Base-by-base conservation (phyloP, 208 protist species). In the Trypanosoma congolense region DNA sequence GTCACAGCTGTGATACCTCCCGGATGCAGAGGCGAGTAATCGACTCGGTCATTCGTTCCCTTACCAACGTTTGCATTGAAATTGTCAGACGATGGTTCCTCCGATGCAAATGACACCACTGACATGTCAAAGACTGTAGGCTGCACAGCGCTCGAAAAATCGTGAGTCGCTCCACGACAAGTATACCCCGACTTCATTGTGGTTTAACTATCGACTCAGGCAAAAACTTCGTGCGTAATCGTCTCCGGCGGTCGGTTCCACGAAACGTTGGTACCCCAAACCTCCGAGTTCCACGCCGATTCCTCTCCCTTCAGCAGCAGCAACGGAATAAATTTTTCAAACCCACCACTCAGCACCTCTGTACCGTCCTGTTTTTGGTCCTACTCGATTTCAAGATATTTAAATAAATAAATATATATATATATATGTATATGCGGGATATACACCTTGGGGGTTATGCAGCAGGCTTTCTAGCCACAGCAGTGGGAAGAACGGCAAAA, bases 341-440 rank as follows among this genome's bases (percentile, higher is more conserved):
- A n/a, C n/a, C n/a, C n/a, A n/a, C n/a, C n/a, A n/a, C n/a, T n/a
- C n/a, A n/a, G n/a, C n/a, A n/a, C n/a, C n/a, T n/a, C n/a, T n/a
- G n/a, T n/a, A n/a, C n/a, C n/a, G n/a, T n/a, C n/a, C n/a, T n/a
- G n/a, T n/a, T n/a, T n/a, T n/a, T n/a, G n/a, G n/a, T n/a, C n/a
- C n/a, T n/a, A n/a, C n/a, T n/a, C n/a, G n/a, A n/a, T 38, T 16
- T 38, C 9, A 38, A 12, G 9, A 6, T 38, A 12, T 12, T 12
- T 38, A 38, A 16, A 38, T 38, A 38, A 38, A 51, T 51, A 51
- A 30, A 51, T 51, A 51, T 51, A 51, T 51, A 51, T 51, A 30
- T 46, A 46, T 51, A 51, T 0, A 51, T 31, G 45, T 24, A n/a
- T 51, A 12, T 25, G 40, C 0, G 24, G 9, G 30, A n/a, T n/a